Evolutionary conservation across 345 rosid species (phyloP), one percentile per base, ranked within the genome.

Genomic region (Linum usitatissimum): DNA sequence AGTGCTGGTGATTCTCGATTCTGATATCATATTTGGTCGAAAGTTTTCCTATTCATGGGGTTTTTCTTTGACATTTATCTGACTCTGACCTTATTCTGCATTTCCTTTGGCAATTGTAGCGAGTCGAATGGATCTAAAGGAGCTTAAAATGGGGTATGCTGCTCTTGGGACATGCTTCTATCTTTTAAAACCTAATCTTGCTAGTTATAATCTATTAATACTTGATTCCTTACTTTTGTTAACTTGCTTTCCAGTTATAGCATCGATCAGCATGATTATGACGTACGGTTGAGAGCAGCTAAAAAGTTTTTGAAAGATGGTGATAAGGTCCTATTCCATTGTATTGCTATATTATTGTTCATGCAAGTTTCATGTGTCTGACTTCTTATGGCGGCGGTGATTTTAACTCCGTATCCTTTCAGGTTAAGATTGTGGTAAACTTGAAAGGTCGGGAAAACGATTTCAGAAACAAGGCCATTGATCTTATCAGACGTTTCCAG

Each of bases 361-460:
- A 49, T 55, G 36, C 54, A 31, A 63, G 30, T 55, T 48, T 18
- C 9, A n/a, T 17, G 23, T 45, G 49, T 55, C 6, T n/a, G 20
- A 51, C 31, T 59, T 17, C 6, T 56, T 56, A 23, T 59, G 59
- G 64, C 8, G 21, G 55, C 53, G 55, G 60, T 75, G 42, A 19
- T 69, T 38, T 54, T 38, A 3, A 64, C 34, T 67, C 60, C 48
- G 51, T 34, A 67, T 58, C 60, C 15, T 40, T 75, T 70, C 84
- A 93, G 99, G 99, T 93, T 65, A 93, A 93, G 77, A 86, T 83
- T 55, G 87, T 86, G 57, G 97, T 93, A 69, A 84, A 79, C 76
- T 76, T 93, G 80, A 93, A 87, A 81, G 96, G 99, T 18, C 88
- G 96, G 64, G 94, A 93, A 79, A 84, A 90, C 48, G 91, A 90